phyloP scores from a whole-genome alignment of 2,329 filamentous ascomycete genomes.

The Colletotrichum camelliae region DNA sequence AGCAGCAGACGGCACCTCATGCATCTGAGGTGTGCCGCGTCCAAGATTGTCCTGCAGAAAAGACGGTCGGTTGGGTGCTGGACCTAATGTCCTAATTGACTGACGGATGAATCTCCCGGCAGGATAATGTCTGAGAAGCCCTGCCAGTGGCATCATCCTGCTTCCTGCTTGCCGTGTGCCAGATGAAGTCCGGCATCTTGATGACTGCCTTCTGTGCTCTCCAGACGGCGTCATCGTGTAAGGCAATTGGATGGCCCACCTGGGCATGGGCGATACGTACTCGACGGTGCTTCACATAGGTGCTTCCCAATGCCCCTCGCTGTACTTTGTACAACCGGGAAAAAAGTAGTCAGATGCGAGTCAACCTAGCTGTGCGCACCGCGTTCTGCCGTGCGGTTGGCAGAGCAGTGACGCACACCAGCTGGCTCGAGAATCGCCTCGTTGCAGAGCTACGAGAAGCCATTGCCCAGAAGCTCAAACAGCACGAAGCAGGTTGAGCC shows the following conservation, averaged over 20 bases:
- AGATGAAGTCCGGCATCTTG: background rate
- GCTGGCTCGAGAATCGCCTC: background rate
- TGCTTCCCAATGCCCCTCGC: background rate
- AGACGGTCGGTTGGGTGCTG: background rate
- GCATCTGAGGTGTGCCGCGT: background rate
- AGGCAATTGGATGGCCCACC: background rate
- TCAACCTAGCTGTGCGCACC: background rate
- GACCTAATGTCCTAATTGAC: background rate
- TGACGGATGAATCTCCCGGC: background rate
- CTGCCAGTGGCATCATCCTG: background rate
- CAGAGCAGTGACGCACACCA: constrained; percentile 13
- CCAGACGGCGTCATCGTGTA: background rate
- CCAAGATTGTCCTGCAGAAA: background rate
- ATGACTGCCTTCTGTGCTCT: background rate
- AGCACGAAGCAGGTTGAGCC: background rate
- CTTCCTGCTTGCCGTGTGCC: background rate
- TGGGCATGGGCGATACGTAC: background rate
- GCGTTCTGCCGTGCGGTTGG: constrained; percentile 1
- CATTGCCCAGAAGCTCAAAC: background rate
- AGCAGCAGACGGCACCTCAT: background rate
- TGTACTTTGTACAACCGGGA: background rate
- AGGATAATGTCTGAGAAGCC: background rate
- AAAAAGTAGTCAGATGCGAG: background rate
- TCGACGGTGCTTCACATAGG: background rate
- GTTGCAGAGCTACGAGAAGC: background rate